Percentiles rank a stretch among this genome's conserved stretches.
Evolutionary conservation across 768 basidiomycete genomes (phyloP).

Genomic region (Pisolithus marmoratus): DNA sequence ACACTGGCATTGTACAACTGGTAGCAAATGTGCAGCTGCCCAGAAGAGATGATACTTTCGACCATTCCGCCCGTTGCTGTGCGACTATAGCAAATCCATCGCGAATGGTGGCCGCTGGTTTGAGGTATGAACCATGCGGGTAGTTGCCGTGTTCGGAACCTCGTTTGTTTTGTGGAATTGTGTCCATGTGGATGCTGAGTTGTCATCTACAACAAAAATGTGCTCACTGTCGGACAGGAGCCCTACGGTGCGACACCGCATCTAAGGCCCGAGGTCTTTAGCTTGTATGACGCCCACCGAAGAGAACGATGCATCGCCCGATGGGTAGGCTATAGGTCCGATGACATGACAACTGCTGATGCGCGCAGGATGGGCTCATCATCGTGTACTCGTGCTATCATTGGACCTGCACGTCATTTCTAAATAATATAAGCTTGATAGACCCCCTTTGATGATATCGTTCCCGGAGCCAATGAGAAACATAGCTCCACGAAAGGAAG

Average conservation of each 20-base stretch:
- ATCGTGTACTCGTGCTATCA: no score
- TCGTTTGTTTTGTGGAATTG: constrained; percentile 3
- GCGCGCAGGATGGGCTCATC: no score
- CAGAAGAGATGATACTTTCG: constrained; percentile 53
- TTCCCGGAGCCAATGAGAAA: no score
- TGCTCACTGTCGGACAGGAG: no score
- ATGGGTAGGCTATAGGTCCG: neutral
- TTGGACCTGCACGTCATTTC: no score
- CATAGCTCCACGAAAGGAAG: no score
- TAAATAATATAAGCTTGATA: no score
- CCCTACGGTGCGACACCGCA: no score
- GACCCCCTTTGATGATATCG: no score
- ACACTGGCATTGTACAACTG: constrained; percentile 30
- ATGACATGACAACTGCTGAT: no score
- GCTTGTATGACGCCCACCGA: no score
- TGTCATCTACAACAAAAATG: neutral
- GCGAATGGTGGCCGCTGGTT: neutral
- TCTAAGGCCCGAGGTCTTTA: no score
- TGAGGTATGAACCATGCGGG: neutral
- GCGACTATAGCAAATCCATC: neutral
- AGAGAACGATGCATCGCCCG: neutral
- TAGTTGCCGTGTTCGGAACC: neutral
- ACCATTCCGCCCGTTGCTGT: constrained; percentile 50
- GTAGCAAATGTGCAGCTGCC: constrained; percentile 54
- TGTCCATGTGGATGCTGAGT: constrained; percentile 15